These are phyloP conservation scores for Boletellus emodensis DNA, from an alignment of 768 basidiomycete species.

Conservation along the genomic window DNA sequence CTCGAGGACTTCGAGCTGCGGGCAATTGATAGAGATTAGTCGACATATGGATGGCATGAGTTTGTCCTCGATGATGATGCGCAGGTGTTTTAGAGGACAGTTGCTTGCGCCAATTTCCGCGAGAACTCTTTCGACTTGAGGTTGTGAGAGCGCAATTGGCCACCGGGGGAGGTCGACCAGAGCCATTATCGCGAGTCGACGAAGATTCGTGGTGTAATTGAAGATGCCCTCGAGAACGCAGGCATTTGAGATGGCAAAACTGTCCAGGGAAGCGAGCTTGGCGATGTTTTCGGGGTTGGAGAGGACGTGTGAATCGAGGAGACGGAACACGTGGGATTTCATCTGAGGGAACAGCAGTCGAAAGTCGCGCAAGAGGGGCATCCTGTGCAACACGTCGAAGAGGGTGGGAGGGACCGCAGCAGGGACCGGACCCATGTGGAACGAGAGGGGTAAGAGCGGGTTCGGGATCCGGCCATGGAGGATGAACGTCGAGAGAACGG, in stretches of 20 bases:
- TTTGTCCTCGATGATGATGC: slow-evolving; percentile 35
- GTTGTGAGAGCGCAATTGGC: slow-evolving; percentile 34
- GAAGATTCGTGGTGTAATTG: slow-evolving; percentile 28
- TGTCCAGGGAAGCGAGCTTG: slow-evolving; percentile 33
- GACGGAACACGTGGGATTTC: slow-evolving; percentile 22
- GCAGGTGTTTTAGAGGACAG: slow-evolving; percentile 32
- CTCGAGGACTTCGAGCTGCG: slow-evolving; percentile 31
- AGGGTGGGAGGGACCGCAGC: background rate
- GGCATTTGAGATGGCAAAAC: slow-evolving; percentile 35
- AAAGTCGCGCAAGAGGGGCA: slow-evolving; percentile 30
- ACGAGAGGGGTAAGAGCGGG: slow-evolving; percentile 8
- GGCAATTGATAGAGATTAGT: slow-evolving; percentile 27
- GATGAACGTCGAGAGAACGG: slow-evolving; percentile 25
- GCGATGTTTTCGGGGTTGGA: slow-evolving; percentile 19
- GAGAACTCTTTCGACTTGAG: slow-evolving; percentile 30
- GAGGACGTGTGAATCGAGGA: slow-evolving; percentile 23
- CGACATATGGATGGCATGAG: slow-evolving; percentile 30
- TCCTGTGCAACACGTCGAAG: slow-evolving; percentile 29
- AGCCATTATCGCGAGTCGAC: slow-evolving; percentile 30
- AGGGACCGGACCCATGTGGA: slow-evolving; percentile 8
- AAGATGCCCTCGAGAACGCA: slow-evolving; percentile 29
- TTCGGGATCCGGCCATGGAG: slow-evolving; percentile 31
- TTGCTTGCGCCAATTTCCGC: slow-evolving; percentile 28
- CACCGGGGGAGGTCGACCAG: slow-evolving; percentile 34
- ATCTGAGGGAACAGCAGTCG: slow-evolving; percentile 31